Evolutionary conservation across 2,329 filamentous ascomycete genomes (phyloP).

Genomic region (Emericellopsis cladophorae): DNA sequence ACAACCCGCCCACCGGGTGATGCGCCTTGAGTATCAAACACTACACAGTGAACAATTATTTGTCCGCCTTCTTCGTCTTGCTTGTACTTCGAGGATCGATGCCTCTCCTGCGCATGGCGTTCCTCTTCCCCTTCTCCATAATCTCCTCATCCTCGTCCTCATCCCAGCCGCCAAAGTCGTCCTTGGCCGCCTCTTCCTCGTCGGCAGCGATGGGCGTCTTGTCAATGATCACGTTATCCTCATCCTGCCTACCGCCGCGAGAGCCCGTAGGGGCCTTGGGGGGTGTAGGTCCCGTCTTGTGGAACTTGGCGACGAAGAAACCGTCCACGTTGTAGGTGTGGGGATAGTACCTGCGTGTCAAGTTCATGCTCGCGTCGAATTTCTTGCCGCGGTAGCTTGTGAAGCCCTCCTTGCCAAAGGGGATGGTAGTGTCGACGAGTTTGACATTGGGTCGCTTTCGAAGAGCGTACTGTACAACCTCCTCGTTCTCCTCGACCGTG

Average conservation of each 20-base stretch:
- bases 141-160: slow-evolving; percentile 60
- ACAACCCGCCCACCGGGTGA: background rate
- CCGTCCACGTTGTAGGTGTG: slow-evolving; percentile 93
- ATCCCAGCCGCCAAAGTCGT: slow-evolving; percentile 60
- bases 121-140: slow-evolving; percentile 62
- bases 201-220: slow-evolving; percentile 51
- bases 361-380: slow-evolving; percentile 74
- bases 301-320: slow-evolving; percentile 96
- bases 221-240: slow-evolving; percentile 37
- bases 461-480: slow-evolving; percentile 86
- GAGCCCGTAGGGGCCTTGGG: slow-evolving; percentile 24
- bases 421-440: slow-evolving; percentile 80
- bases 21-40: background rate
- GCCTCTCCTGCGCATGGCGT: slow-evolving; percentile 61
- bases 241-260: slow-evolving; percentile 17
- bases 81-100: slow-evolving; percentile 52
- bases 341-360: slow-evolving; percentile 78
- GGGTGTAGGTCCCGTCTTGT: slow-evolving; percentile 75
- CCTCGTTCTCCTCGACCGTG: slow-evolving; percentile 81
- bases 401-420: slow-evolving; percentile 89
- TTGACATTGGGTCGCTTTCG: slow-evolving; percentile 86
- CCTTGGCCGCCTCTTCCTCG: slow-evolving; percentile 30
- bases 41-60: background rate
- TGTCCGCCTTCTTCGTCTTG: slow-evolving; percentile 10
- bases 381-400: slow-evolving; percentile 81